Base-by-base conservation (phyloP, 371 early-diverging fungal genomes). In the Modicella reniformis region DNA sequence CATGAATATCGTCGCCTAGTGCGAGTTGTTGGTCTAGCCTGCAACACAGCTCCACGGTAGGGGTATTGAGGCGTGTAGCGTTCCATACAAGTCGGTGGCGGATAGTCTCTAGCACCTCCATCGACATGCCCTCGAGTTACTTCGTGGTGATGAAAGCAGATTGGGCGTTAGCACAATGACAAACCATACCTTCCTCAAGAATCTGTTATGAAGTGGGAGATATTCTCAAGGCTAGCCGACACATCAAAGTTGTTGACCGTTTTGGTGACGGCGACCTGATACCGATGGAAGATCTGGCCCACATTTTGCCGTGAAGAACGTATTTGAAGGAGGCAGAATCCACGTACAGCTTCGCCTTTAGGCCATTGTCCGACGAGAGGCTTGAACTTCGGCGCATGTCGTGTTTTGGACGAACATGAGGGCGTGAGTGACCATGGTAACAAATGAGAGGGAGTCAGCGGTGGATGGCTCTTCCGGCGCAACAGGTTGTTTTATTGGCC, bases 401-500 rank as follows among this genome's bases (percentile, higher is more conserved):
- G 65, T 56, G 65, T 47, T 21, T 64, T 41, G 57, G 49, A 49
- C 49, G 49, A 50, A 33, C 57, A 37, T 50, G 65, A 63, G 57
- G 65, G 49, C 32, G 59, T 66, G 59, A 40, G 53, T 44, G 55
- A 26, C 53, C 55, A 15, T 63, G 55, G n/a, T 44, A 55, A 63
- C 64, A 61, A 30, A 32, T 48, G 55, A 64, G 56, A 49, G 48
- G 25, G 55, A 26, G 37, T 54, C 56, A 56, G 49, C 34, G 33
- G 34, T 64, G 34, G 56, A 48, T 56, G 56, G 56, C 48, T 9
- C 56, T 56, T 55, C 65, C 30, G 40, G 47, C 25, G 30, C 56
- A 54, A 64, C 57, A 64, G 34, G 55, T 55, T 64, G 57, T 64
- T n/a, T n/a, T n/a, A n/a, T n/a, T n/a, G n/a, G n/a, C n/a, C n/a